Conservation (phyloP, 495 filamentous ascomycete species). For the Penicillium robsamsonii region DNA sequence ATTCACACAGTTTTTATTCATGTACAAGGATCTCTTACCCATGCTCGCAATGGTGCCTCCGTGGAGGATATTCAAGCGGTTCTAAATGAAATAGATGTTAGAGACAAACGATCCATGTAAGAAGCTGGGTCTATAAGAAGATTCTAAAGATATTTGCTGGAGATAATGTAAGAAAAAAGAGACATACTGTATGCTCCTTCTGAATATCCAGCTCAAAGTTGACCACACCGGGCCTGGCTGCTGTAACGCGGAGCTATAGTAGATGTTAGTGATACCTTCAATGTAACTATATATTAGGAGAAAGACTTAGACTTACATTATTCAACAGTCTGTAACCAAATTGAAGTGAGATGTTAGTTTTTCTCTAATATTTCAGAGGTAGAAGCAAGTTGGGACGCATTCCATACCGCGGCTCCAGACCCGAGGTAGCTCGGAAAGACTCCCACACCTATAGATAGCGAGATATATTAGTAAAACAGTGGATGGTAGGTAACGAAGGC, state of each 20-base stretch:
- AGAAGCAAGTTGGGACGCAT: neutral
- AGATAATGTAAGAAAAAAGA: neutral
- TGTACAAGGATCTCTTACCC: slow-evolving; percentile 44
- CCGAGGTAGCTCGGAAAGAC: slow-evolving; percentile 80
- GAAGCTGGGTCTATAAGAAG: neutral
- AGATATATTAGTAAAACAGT: slow-evolving; percentile 3
- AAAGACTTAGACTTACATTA: slow-evolving; percentile 27
- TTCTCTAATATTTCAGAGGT: neutral
- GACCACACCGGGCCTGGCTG: slow-evolving; percentile 74
- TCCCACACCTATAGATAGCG: slow-evolving; percentile 61
- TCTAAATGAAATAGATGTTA: slow-evolving; percentile 49
- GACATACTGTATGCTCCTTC: slow-evolving; percentile 80
- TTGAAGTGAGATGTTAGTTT: neutral
- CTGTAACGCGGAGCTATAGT: slow-evolving; percentile 68
- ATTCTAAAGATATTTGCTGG: neutral
- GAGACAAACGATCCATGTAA: neutral
- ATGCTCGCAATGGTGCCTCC: slow-evolving; percentile 94
- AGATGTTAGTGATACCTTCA: slow-evolving; percentile 6
- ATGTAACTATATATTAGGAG: neutral
- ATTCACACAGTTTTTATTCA: too few species aligned
- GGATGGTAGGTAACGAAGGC: too few species aligned
- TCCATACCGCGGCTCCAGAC: slow-evolving; percentile 78
- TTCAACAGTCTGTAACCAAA: slow-evolving; percentile 38
- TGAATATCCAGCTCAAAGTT: slow-evolving; percentile 84
- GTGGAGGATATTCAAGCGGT: slow-evolving; percentile 85